Conservation (phyloP, 2,329 filamentous ascomycete species). For the Exophiala mesophila region DNA sequence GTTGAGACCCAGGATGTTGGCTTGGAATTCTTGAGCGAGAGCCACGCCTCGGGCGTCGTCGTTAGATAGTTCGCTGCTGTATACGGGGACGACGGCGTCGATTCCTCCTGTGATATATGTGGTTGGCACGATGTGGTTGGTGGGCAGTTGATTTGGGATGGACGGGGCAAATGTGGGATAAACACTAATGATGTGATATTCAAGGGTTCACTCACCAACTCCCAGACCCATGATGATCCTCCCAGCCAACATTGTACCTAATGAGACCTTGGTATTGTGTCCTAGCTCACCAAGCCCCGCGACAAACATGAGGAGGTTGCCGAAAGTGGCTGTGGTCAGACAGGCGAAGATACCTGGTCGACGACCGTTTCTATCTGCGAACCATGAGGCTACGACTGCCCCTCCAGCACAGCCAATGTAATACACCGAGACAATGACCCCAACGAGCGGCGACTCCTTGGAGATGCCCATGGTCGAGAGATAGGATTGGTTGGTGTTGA, state of each 20-base stretch:
- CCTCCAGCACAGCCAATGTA: slow-evolving; percentile 58
- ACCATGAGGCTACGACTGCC: slow-evolving; percentile 52
- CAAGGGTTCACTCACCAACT: slow-evolving; percentile 16
- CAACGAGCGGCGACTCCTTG: slow-evolving; percentile 49
- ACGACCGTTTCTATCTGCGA: slow-evolving; percentile 51
- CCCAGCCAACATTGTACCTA: slow-evolving; percentile 48
- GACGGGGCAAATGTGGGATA: no score
- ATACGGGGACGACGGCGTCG: slow-evolving; percentile 57
- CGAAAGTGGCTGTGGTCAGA: slow-evolving; percentile 49
- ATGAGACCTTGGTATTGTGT: slow-evolving; percentile 30
- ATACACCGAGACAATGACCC: slow-evolving; percentile 57
- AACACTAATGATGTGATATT: no score
- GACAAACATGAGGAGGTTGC: slow-evolving; percentile 58
- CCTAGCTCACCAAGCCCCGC: slow-evolving; percentile 44
- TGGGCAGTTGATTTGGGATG: no score
- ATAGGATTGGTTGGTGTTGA: slow-evolving; percentile 53
- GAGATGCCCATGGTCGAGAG: slow-evolving; percentile 54
- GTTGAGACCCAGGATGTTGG: slow-evolving; percentile 59
- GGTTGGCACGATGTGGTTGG: no score
- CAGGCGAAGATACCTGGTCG: slow-evolving; percentile 54
- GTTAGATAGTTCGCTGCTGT: slow-evolving; percentile 53
- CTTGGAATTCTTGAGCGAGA: slow-evolving; percentile 59
- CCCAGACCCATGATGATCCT: slow-evolving; percentile 49
- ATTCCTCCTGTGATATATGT: slow-evolving; percentile 51
- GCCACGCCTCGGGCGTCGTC: slow-evolving; percentile 55